These are phyloP conservation scores for Emmonsiellopsis sp. DNA, from an alignment of 2,329 filamentous ascomycete genomes.

Conservation along the genomic window DNA sequence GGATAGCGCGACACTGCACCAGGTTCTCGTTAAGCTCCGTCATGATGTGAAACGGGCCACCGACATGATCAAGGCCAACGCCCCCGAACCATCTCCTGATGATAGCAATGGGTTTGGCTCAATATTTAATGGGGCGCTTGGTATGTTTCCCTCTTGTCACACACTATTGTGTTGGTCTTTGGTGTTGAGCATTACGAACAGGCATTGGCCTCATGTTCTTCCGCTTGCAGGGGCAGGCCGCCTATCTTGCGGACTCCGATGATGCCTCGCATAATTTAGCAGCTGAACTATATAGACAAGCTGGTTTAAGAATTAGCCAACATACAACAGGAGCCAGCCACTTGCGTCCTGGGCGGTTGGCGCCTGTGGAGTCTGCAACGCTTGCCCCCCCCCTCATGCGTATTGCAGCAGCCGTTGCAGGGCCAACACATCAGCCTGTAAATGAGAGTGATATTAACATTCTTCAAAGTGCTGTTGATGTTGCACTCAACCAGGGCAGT, in stretches of 20 bases:
- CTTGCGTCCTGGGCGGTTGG: constrained; percentile 15
- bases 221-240: constrained; percentile 27
- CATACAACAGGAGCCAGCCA: constrained; percentile 4
- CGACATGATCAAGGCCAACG: constrained; percentile 17
- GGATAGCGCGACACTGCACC: constrained; percentile 10
- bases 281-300: constrained; percentile 18
- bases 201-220: constrained; percentile 29
- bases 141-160: constrained; percentile 14
- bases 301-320: constrained; percentile 18
- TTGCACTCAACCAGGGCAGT: constrained; percentile 21
- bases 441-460: constrained; percentile 18
- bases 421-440: constrained; percentile 4
- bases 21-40: constrained; percentile 20
- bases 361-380: constrained; percentile 24
- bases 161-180: not conserved
- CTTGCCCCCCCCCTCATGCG: constrained; percentile 21
- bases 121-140: constrained; percentile 23
- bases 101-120: constrained; percentile 16
- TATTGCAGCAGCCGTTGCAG: constrained; percentile 13
- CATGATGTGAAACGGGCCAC: constrained; percentile 20
- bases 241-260: constrained; percentile 13
- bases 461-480: constrained; percentile 20
- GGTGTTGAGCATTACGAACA: constrained; percentile 8
- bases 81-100: constrained; percentile 16
- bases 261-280: constrained; percentile 6